Base-by-base conservation (phyloP, 208 protist species). In the Giardia muris region DNA sequence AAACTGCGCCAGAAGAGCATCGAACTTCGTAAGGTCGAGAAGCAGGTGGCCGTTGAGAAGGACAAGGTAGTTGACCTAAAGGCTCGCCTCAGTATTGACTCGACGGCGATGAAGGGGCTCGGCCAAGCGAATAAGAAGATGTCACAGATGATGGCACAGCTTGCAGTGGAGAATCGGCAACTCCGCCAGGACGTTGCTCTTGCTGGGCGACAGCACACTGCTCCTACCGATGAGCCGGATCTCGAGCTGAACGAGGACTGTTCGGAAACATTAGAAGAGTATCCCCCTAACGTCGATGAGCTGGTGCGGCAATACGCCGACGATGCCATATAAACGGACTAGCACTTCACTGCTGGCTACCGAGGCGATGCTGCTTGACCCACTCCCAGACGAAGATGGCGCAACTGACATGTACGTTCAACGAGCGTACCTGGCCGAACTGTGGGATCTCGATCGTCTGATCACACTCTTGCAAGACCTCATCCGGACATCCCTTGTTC, bases 401-500 rank as follows among this genome's bases (percentile, higher is more conserved):
- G 45, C 2, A 2, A 10, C 10, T 47, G n/a, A 90, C 87, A 46
- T 90, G 87, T 2, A 90, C 87, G n/a, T 90, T 90, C 2, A 90
- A 46, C 4, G 42, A 47, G 1, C 87, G 1, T 1, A 90, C 45
- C 2, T 47, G 1, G 4, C 87, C 87, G 2, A 90, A 47, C 45
- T 90, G 87, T n/a, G n/a, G 87, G 45, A 90, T 90, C n/a, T 90
- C 87, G 0, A 90, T 46, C 4, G 44, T 2, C 2, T 43, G 2
- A 47, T 90, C 87, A 47, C 87, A 90, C 0, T 67, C n/a, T 30
- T 47, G 19, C 45, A 90, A n/a, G 45, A 90, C 30, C n/a, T 90
- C 44, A 30, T 90, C 87, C 45, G 87, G 87, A 47, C 1, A 2
- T 90, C 87, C 87, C 48, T 2, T 2, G n/a, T 22, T 90, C 45